These are phyloP conservation scores for Corylus avellana DNA, from an alignment of 306 rosid genomes.

Conservation along the genomic window DNA sequence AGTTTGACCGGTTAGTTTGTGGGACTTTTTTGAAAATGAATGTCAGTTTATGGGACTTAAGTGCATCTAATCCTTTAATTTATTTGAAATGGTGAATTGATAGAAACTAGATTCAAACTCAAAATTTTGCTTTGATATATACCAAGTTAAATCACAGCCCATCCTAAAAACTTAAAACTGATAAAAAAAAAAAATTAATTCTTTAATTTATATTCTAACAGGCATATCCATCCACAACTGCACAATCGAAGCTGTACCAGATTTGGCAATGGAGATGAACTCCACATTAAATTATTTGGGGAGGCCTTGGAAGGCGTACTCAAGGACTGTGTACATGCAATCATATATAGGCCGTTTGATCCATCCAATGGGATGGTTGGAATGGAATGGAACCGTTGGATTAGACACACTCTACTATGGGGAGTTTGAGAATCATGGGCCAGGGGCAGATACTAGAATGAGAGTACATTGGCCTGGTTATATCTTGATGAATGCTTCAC, in stretches of 20 bases:
- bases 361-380: conserved; percentile 65
- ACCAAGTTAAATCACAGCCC: too few relatives aligned
- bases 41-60: too few relatives aligned
- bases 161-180: too few relatives aligned
- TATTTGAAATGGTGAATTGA: too few relatives aligned
- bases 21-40: too few relatives aligned
- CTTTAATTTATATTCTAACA: conserved; percentile 1
- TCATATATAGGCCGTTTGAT: conserved; percentile 65
- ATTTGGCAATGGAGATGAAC: conserved; percentile 38
- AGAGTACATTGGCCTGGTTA: conserved; percentile 79
- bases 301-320: conserved; percentile 69
- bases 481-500: conserved; percentile 50
- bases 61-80: too few relatives aligned
- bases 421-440: conserved; percentile 65
- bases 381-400: conserved; percentile 69
- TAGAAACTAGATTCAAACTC: too few relatives aligned
- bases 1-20: too few relatives aligned
- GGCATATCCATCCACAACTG: conserved; percentile 84
- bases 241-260: conserved; percentile 59
- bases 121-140: too few relatives aligned
- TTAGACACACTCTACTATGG: conserved; percentile 70
- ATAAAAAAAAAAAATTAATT: too few relatives aligned
- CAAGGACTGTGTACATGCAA: conserved; percentile 73
- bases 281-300: conserved; percentile 46
- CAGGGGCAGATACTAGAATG: conserved; percentile 55